Evolutionary conservation across 1,284 basidiomycete genomes (phyloP), one percentile per base, ranked within the genome.

Genomic region (Agroathelia rolfsii): DNA sequence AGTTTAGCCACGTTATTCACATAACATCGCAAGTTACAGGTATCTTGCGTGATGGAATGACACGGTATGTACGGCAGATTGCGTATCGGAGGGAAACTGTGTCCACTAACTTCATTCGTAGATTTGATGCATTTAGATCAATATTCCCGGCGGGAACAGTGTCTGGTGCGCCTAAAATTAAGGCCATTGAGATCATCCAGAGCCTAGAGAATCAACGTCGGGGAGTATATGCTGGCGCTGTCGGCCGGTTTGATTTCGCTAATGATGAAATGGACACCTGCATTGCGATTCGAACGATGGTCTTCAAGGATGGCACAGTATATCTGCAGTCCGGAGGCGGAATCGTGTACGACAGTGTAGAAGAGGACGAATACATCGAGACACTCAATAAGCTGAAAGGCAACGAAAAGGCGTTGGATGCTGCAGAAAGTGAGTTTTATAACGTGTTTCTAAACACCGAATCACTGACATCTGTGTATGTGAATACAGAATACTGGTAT

Each of bases 111-210:
- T 12, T n/a, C n/a, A 13, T 5, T 12, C n/a, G 3, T 47, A 90
- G 92, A 44, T 98, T 97, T 52, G 95, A 98, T 55, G 95, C 95
- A 0, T 95, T 99, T 66, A 79, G 95, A 14, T 97, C 93, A 27
- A 98, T 99, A 47, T 98, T 99, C 66, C 95, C 95, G 0, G 94
- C 95, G 4, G 95, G 95, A 1, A 99, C 95, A 2, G 94, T 99
- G n/a, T 95, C 90, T 0, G 95, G 95, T 10, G 95, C 95, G 18
- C 95, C 95, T 2, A 99, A 99, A 61, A 92, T 99, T 58, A 94
- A 95, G 53, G 95, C 95, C 1, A 90, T 99, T 45, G 90, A 98
- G 55, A 78, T 99, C 21, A 67, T 99, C 24, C 80, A 79, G 9
- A 78, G 78, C 12, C 62, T 97, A 28, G 95, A 98, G 55, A 69